These are phyloP conservation scores for Penicillium sp. DNA, from an alignment of 2,329 filamentous ascomycete species.

Conservation along the genomic window DNA sequence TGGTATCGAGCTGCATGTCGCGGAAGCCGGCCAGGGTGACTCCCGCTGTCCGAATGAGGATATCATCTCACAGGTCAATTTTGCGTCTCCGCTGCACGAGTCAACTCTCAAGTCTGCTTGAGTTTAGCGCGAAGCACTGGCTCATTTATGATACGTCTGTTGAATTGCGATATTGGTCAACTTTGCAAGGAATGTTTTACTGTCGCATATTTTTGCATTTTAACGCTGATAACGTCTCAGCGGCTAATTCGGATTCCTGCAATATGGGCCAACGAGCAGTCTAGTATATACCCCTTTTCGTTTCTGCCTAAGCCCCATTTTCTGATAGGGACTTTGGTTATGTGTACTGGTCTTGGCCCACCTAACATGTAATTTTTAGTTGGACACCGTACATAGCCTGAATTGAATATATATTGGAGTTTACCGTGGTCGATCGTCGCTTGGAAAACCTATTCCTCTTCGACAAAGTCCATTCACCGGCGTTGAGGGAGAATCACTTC, in stretches of 20 bases:
- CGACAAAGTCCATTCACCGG: neutral
- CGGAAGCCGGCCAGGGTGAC: neutral
- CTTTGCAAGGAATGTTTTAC: neutral
- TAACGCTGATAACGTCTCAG: neutral
- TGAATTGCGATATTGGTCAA: neutral
- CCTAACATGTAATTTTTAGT: neutral
- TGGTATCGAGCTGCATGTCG: constrained; percentile 23
- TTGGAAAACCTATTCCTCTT: neutral
- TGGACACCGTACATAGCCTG: neutral
- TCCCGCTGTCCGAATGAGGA: neutral
- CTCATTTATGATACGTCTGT: neutral
- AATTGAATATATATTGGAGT: neutral
- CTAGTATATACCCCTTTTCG: neutral
- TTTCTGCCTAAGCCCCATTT: neutral
- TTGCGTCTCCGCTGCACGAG: neutral
- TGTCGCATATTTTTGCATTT: neutral
- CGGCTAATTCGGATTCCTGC: neutral
- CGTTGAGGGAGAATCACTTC: neutral
- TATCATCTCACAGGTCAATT: constrained; percentile 1
- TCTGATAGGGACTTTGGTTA: neutral
- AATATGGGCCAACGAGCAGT: neutral
- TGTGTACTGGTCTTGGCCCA: neutral
- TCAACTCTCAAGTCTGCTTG: neutral
- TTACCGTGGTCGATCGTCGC: neutral
- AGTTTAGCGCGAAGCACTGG: neutral